phyloP scores from a whole-genome alignment of 2,329 filamentous ascomycete species.

The Colletotrichum zoysiae region DNA sequence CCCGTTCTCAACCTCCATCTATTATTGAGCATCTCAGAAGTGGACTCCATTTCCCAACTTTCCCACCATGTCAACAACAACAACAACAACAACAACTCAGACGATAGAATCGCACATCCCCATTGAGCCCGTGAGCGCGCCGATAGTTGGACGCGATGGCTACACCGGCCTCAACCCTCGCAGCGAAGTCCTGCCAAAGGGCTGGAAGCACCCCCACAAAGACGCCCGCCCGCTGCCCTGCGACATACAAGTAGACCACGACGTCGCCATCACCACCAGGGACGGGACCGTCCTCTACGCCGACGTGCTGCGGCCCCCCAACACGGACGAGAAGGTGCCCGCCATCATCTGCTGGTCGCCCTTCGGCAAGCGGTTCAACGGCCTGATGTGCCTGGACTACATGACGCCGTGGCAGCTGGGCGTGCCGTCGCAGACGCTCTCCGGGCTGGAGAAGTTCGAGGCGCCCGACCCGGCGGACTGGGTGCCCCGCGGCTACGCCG shows the following conservation, averaged over 20 bases:
- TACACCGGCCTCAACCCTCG: slow-evolving; percentile 50
- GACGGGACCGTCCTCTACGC: slow-evolving; percentile 57
- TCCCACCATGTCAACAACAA: not conserved
- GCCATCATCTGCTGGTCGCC: slow-evolving; percentile 59
- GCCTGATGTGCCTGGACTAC: slow-evolving; percentile 51
- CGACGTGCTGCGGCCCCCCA: slow-evolving; percentile 59
- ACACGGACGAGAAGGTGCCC: slow-evolving; percentile 52
- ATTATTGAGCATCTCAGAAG: too few relatives aligned
- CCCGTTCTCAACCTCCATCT: not conserved
- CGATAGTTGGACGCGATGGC: slow-evolving; percentile 23
- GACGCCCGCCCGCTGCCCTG: slow-evolving; percentile 18
- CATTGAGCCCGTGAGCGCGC: slow-evolving; percentile 14
- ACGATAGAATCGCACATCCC: not conserved
- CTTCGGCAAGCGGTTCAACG: slow-evolving; percentile 60
- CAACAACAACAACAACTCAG: too few relatives aligned
- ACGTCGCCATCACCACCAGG: slow-evolving; percentile 54
- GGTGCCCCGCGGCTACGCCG: slow-evolving; percentile 47
- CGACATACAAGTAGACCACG: slow-evolving; percentile 57
- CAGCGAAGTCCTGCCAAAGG: slow-evolving; percentile 53
- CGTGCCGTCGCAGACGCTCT: slow-evolving; percentile 46
- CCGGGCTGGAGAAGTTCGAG: slow-evolving; percentile 48
- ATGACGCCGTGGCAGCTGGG: slow-evolving; percentile 56
- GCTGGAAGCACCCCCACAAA: slow-evolving; percentile 50
- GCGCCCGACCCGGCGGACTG: slow-evolving; percentile 49
- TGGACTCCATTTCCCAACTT: too few relatives aligned